These are phyloP conservation scores for Elongisporangium senticosum DNA, from an alignment of 352 stramenopile species.

Conservation along the genomic window DNA sequence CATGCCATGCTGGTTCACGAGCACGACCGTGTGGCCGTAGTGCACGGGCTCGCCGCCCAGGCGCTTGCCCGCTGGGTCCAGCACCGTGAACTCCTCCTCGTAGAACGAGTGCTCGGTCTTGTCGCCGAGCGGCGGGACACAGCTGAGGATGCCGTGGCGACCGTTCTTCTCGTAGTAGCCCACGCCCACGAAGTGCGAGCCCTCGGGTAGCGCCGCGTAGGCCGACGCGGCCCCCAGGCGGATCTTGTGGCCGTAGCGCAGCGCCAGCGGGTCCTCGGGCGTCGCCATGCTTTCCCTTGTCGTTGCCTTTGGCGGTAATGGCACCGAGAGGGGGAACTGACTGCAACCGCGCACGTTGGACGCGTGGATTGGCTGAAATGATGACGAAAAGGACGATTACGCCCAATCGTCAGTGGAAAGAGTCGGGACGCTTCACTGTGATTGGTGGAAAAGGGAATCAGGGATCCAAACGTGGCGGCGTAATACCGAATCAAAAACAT, in stretches of 20 bases:
- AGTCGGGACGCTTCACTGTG: background rate
- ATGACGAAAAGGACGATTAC: background rate
- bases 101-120: conserved; percentile 69
- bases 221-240: conserved; percentile 49
- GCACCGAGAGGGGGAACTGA: background rate
- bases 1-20: conserved; percentile 80
- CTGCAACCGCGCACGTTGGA: background rate
- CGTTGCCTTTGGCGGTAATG: background rate
- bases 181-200: conserved; percentile 32
- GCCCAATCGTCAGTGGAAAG: background rate
- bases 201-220: conserved; percentile 22
- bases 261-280: conserved; percentile 3
- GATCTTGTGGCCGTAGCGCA: conserved; percentile 71
- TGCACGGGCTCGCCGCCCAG: conserved; percentile 42
- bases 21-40: conserved; percentile 69
- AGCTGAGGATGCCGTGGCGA: conserved; percentile 77
- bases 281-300: background rate
- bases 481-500: too few species aligned
- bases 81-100: conserved; percentile 76
- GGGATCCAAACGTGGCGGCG: background rate
- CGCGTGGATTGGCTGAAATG: background rate
- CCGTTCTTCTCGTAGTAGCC: conserved; percentile 87
- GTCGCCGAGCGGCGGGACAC: conserved; percentile 70
- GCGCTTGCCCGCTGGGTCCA: conserved; percentile 52
- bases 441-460: background rate